Evolutionary conservation across 805 yeast species (phyloP).

Genomic region (Candida wancherniae): DNA sequence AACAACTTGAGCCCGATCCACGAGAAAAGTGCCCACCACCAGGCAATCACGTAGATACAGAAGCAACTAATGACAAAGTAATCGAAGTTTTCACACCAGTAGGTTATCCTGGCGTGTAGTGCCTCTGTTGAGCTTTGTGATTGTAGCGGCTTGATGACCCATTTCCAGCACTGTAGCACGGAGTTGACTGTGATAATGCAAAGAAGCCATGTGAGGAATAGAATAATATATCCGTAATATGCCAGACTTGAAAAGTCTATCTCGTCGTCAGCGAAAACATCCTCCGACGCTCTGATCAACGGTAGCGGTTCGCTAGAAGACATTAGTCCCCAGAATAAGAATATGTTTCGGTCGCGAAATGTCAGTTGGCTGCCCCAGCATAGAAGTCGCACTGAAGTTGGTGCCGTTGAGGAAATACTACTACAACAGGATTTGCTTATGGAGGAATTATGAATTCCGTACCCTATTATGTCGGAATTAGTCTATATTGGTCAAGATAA

Average conservation of each 20-base stretch:
- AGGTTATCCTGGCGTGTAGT: slow-evolving; percentile 11
- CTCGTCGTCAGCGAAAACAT: slow-evolving; percentile 4
- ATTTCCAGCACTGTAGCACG: slow-evolving; percentile 33
- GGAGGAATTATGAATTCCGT: too few relatives aligned
- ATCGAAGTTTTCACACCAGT: slow-evolving; percentile 23
- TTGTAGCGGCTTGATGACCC: slow-evolving; percentile 27
- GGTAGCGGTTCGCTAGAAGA: slow-evolving; percentile 17
- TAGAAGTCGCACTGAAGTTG: too few relatives aligned
- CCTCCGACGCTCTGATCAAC: slow-evolving; percentile 11
- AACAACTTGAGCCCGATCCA: slow-evolving; percentile 82
- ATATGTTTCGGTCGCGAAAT: too few relatives aligned
- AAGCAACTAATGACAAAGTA: slow-evolving; percentile 29
- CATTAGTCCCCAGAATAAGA: too few relatives aligned
- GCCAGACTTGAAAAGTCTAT: slow-evolving; percentile 6
- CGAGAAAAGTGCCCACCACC: slow-evolving; percentile 67
- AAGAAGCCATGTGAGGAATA: slow-evolving; percentile 28
- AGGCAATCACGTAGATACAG: slow-evolving; percentile 36
- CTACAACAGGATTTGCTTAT: too few relatives aligned
- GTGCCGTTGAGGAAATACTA: too few relatives aligned
- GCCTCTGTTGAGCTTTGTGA: slow-evolving; percentile 7
- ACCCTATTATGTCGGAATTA: too few relatives aligned
- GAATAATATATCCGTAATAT: slow-evolving; percentile 27
- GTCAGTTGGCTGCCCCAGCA: too few relatives aligned
- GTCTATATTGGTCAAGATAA: too few relatives aligned
- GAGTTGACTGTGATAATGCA: slow-evolving; percentile 32